Percentiles rank a stretch among this genome's conserved stretches.
Evolutionary conservation across 2,329 filamentous ascomycete species (phyloP).

Genomic region (Cladosporium sphaerospermum): DNA sequence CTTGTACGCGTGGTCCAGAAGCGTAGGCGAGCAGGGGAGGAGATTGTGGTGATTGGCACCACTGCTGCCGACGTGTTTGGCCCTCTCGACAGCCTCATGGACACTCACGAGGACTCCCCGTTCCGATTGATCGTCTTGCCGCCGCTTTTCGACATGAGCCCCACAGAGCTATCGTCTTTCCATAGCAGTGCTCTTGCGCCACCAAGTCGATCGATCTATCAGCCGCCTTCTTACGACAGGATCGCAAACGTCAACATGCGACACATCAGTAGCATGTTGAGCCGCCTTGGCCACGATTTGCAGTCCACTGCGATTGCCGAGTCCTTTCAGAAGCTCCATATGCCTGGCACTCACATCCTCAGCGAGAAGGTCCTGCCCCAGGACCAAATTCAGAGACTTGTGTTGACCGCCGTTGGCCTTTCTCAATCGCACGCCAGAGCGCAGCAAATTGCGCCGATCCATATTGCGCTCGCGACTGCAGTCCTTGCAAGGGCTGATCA

Average conservation of each 20-base stretch:
- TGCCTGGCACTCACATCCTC: constrained; percentile 34
- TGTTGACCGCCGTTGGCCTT: constrained; percentile 47
- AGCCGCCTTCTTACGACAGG: constrained; percentile 18
- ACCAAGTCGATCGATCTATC: constrained; percentile 3
- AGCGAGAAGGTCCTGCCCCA: constrained; percentile 52
- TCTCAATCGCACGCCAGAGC: constrained; percentile 32
- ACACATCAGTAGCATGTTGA: constrained; percentile 59
- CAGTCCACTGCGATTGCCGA: neutral
- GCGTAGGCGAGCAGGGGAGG: constrained; percentile 63
- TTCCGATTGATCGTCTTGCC: constrained; percentile 51
- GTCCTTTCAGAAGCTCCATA: constrained; percentile 13
- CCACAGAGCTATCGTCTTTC: constrained; percentile 13
- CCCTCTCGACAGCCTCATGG: constrained; percentile 33
- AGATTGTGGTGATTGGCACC: constrained; percentile 74
- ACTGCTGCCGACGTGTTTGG: constrained; percentile 46
- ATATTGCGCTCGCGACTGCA: constrained; percentile 31
- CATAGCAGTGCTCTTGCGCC: constrained; percentile 4
- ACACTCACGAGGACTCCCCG: constrained; percentile 38
- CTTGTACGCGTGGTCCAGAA: constrained; percentile 67
- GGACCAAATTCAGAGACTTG: constrained; percentile 56
- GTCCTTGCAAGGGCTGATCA: constrained; percentile 16
- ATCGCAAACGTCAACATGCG: constrained; percentile 54
- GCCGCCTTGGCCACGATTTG: constrained; percentile 26
- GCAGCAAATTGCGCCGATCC: constrained; percentile 26
- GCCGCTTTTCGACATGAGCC: constrained; percentile 34